These are phyloP conservation scores for Neospora caninum DNA, from an alignment of 169 alveolate genomes.

Conservation along the genomic window DNA sequence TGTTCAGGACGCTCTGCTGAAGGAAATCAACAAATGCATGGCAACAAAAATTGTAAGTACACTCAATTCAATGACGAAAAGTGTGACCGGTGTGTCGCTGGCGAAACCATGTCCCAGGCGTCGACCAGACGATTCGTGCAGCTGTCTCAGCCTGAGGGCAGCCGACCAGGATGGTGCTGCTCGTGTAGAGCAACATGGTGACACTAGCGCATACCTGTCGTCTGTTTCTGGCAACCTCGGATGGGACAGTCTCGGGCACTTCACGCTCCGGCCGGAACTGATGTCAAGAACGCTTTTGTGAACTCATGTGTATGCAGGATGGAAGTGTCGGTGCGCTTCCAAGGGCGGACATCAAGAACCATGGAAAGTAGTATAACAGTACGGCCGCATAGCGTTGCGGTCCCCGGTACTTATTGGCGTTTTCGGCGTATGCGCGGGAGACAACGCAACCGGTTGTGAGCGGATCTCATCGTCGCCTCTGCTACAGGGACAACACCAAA, in stretches of 20 bases:
- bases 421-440: neutral
- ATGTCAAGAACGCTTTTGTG: neutral
- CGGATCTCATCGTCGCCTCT: neutral
- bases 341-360: slow-evolving; percentile 46
- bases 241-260: no score
- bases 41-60: slow-evolving; percentile 28
- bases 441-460: neutral
- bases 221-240: no score
- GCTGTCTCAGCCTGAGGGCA: no score
- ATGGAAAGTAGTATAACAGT: neutral
- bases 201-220: no score
- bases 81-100: no score
- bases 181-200: no score
- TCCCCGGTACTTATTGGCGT: neutral
- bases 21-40: slow-evolving; percentile 32
- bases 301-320: slow-evolving; percentile 29
- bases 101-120: no score
- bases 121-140: no score
- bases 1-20: slow-evolving; percentile 26
- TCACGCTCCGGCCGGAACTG: no score
- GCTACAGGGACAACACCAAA: neutral
- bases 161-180: no score
- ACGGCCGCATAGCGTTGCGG: neutral
- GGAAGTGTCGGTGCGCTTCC: slow-evolving; percentile 42
- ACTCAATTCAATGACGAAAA: neutral